Evolutionary conservation across 1,284 basidiomycete species (phyloP), one percentile per base, ranked within the genome.

Genomic region (Rhodotorula sp.): DNA sequence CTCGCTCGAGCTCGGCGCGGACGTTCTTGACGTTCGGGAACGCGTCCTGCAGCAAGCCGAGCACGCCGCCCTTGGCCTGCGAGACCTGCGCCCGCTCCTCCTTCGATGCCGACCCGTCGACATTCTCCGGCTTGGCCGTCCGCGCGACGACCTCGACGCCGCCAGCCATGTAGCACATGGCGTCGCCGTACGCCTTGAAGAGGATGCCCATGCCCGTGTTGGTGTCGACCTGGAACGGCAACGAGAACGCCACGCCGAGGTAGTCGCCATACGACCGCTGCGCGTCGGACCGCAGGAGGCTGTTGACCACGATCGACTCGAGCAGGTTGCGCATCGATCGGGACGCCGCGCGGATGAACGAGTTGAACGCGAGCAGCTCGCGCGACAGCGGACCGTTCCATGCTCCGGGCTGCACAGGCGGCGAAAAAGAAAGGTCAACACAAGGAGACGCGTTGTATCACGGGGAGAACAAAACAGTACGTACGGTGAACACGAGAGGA

Each of bases 201-300:
- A 99, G 86, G 74, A 99, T 92, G 3, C 95, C 95, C 82, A 97
- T 97, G 16, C 95, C 95, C 1, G 97, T 99, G 84, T 97, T 98
- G 74, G 93, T 91, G 78, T 99, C 97, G 62, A 86, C 86, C 81
- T 97, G 95, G 87, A 99, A 97, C 10, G 93, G 93, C 49, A 95
- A 84, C 34, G 80, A 81, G 52, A 97, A 86, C 73, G 92, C 89
- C 75, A 99, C 90, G 81, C 98, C 97, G 75, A 97, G 84, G 76
- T 92, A 85, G 80, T 99, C 97, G 76, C 98, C 95, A 72, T 95
- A 86, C 60, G 87, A 86, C 60, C 92, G 85, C 59, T 90, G 87
- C 28, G 92, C 93, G 78, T 97, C 94, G 45, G 88, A 88, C 43
- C 92, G 88, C 31, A 99, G 85, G 49, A 99, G 85, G 87, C 98